phyloP scores from a whole-genome alignment of 2,329 filamentous ascomycete species.

The Fusarium heterosporum region DNA sequence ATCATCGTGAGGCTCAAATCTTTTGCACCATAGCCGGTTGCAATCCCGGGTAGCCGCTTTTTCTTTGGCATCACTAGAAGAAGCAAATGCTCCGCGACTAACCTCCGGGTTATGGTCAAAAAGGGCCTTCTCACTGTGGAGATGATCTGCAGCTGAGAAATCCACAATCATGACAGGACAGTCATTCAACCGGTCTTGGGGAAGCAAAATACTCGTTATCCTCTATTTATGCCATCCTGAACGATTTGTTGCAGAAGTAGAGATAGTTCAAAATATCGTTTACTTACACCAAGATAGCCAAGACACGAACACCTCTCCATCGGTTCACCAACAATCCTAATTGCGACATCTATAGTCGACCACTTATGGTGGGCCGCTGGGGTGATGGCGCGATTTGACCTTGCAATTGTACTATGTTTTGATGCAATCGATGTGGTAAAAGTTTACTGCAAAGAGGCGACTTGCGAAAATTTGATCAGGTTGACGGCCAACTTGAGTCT shows the following conservation, averaged over 20 bases:
- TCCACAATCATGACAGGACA: not conserved
- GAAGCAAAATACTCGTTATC: not conserved
- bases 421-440: not conserved
- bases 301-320: not conserved
- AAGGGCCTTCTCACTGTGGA: not conserved
- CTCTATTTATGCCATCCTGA: not conserved
- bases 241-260: not conserved
- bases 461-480: not conserved
- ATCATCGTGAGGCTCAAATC: not conserved
- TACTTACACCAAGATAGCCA: not conserved
- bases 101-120: not conserved
- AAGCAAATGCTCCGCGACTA: slow-evolving; percentile 2
- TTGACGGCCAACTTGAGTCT: not conserved
- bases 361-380: not conserved
- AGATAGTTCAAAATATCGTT: not conserved
- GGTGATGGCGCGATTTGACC: not conserved
- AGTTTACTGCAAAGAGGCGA: not conserved
- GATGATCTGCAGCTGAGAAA: not conserved
- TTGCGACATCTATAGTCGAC: not conserved
- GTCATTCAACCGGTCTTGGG: not conserved
- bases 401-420: not conserved
- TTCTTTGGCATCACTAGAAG: not conserved
- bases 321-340: not conserved
- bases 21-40: not conserved
- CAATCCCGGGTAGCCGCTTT: not conserved